Base-by-base conservation (phyloP, 768 basidiomycete genomes). In the Hygrocybe coccinea region DNA sequence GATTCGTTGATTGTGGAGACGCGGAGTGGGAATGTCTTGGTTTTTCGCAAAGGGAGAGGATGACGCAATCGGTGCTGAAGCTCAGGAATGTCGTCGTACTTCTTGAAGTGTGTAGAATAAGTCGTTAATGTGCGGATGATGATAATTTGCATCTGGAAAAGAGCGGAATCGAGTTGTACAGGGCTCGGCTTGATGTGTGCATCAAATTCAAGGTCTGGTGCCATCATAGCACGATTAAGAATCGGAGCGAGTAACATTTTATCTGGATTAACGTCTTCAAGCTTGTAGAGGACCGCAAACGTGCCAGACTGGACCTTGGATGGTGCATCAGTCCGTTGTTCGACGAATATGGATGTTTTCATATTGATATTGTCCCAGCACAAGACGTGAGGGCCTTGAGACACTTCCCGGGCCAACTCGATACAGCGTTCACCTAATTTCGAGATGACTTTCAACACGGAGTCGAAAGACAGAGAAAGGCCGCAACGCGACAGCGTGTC, bases 221-320 rank as follows among this genome's bases (percentile, higher is more conserved):
- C 53, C 5, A 6, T 47, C 25, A 37, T 24, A 5, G 52, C 39
- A 25, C 54, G 46, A 2, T 39, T 49, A 2, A 70, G 29, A 3
- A 73, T 61, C 0, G 70, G 64, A n/a, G 22, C 58, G 2, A 71
- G 50, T 5, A 50, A 19, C 65, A 68, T 64, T 1, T 41, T 25
- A 15, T 11, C 7, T 2, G 54, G 57, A 15, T 57, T 51, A 5
- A 57, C 64, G 50, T 65, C 59, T 1, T 19, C 55, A 3, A 72
- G 57, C 17, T 56, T 35, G 54, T 74, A 74, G 2, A 75, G 50
- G 5, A 71, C 58, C 2, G 62, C 35, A 49, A 71, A 68, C 0
- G 71, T 74, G 2, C 73, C 71, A 2, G 71, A 72, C 37, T 71
- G 69, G 4, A 73, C 73, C 54, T 73, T 75, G 33, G 55, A 60